A percentile compares a stretch with the other conserved stretches of the same genome.
Evolutionary conservation across 2,329 filamentous ascomycete species (phyloP).

Genomic region (Colletotrichum horii): DNA sequence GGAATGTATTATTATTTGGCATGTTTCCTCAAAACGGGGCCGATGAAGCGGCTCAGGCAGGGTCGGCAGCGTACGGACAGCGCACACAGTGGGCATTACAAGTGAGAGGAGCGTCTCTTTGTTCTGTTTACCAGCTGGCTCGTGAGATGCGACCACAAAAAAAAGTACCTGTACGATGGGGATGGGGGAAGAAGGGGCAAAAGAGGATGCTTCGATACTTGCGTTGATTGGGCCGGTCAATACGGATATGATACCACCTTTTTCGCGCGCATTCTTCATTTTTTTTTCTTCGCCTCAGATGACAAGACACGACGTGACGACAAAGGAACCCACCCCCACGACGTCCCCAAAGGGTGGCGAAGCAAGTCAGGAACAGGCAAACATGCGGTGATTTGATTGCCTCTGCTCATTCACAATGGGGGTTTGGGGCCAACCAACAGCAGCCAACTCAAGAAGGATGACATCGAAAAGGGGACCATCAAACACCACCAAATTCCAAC

Average conservation of each 20-base stretch:
- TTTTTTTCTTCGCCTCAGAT: background rate
- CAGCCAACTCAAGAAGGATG: background rate
- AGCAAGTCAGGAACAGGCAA: background rate
- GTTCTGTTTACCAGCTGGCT: background rate
- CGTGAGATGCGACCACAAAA: background rate
- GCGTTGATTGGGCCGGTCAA: background rate
- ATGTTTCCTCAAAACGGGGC: background rate
- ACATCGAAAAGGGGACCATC: background rate
- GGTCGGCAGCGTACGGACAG: background rate
- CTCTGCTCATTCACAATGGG: background rate
- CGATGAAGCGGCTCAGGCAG: background rate
- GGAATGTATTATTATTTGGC: conserved; percentile 13
- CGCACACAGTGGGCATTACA: background rate
- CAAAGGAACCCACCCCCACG: background rate
- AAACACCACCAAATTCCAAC: background rate
- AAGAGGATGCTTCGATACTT: background rate
- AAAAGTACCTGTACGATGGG: conserved; percentile 15
- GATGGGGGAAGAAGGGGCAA: background rate
- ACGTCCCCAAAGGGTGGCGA: background rate
- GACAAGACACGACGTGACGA: background rate
- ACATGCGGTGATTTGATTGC: background rate
- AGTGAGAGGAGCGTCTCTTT: background rate
- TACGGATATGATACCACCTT: conserved; percentile 14
- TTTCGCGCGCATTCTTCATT: background rate
- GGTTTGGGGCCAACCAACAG: background rate